Evolutionary conservation across 2,329 filamentous ascomycete species (phyloP), one percentile per base, ranked within the genome.

Genomic region (Colletotrichum orbiculare): DNA sequence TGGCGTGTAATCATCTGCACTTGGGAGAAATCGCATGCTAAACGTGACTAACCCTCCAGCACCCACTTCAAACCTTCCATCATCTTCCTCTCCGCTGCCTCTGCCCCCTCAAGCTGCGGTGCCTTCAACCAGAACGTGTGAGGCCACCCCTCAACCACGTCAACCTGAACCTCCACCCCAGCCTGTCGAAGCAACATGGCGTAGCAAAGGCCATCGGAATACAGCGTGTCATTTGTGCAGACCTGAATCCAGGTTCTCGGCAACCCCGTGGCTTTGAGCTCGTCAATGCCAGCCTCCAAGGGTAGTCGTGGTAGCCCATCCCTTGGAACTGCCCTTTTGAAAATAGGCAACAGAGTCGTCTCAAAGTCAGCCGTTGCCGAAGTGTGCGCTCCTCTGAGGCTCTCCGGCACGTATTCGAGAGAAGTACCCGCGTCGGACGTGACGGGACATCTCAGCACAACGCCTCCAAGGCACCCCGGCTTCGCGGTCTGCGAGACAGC

Each of bases 121-220:
- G 78, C 78, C 72, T 80, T 78, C 62, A 85, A 70, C 83, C 83
- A 85, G 69, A 83, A 85, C 8, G 83, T 85, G 73, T 85, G 83
- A 15, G 83, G 82, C 76, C 78, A 84, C 8, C 82, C 82, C 58
- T 70, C 65, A 35, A 83, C 75, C 2, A 84, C 75, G 67, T 81
- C 77, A 7, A 82, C 69, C 60, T 71, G 75, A 0, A 83, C 78
- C 11, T 79, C 75, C 1, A 78, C 75, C 10, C 78, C 79, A 4
- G 74, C 76, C 11, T 75, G 71, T 45, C 71, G 73, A 63, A 85
- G 70, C 3, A 75, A 71, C 70, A 79, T 78, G 4, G 79, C 82
- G 69, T 84, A 84, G 67, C 82, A 85, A 8, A 82, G 67, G 9
- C 83, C 83, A 70, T 85, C 83, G 17, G 80, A 82, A 71, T 84